phyloP scores from a whole-genome alignment of 2,329 filamentous ascomycete species.

The Piedraia hortae region DNA sequence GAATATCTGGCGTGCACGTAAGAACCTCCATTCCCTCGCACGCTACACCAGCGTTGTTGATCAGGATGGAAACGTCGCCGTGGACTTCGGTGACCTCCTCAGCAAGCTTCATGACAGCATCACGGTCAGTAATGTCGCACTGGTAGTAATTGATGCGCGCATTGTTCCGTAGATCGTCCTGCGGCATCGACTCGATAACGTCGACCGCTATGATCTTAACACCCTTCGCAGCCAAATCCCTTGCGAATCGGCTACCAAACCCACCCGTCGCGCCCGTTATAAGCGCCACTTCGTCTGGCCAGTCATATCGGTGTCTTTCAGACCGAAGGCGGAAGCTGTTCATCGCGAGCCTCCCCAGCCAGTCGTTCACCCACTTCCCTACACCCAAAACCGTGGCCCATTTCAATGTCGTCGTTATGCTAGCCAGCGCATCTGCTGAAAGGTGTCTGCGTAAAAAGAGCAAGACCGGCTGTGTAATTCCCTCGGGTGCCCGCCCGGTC shows the following conservation, averaged over 20 bases:
- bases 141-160: conserved; percentile 12
- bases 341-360: conserved; percentile 6
- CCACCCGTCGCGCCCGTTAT: conserved; percentile 13
- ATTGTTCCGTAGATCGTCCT: conserved; percentile 8
- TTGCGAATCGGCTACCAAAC: conserved; percentile 13
- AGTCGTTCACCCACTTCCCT: conserved; percentile 4
- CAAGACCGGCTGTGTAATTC: conserved; percentile 8
- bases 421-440: conserved; percentile 7
- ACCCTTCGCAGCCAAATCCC: conserved; percentile 11
- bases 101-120: conserved; percentile 18
- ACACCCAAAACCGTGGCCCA: conserved; percentile 11
- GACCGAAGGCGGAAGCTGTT: conserved; percentile 14
- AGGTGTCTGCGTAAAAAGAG: conserved; percentile 7
- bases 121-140: conserved; percentile 22
- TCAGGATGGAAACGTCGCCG: conserved; percentile 19
- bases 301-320: conserved; percentile 11
- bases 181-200: conserved; percentile 10
- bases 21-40: conserved; percentile 18
- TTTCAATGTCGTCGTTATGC: conserved; percentile 7
- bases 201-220: conserved; percentile 15
- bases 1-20: conserved; percentile 15
- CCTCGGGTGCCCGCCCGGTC: conserved; percentile 7
- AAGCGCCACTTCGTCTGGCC: conserved; percentile 13
- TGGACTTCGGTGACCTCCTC: conserved; percentile 13
- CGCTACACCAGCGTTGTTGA: conserved; percentile 25